Evolutionary conservation across 352 stramenopile species (phyloP).

Genomic region (Globisporangium canariense): DNA sequence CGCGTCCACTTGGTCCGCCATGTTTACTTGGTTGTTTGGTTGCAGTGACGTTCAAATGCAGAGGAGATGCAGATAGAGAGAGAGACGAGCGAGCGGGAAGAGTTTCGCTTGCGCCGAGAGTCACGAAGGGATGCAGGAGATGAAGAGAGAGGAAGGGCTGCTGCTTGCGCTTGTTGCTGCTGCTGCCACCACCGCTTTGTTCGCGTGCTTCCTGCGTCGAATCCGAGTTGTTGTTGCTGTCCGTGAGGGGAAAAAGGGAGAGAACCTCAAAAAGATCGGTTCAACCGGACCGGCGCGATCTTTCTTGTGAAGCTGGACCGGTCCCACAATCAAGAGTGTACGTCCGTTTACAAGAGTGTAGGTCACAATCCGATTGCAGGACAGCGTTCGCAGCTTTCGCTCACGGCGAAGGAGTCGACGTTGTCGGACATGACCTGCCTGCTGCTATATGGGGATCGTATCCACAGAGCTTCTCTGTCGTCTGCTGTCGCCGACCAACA

Average conservation of each 20-base stretch:
- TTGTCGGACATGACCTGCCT: too few relatives aligned
- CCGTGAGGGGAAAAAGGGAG: not conserved
- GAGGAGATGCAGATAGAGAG: constrained; percentile 9
- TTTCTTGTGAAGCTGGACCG: not conserved
- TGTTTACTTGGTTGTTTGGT: constrained; percentile 19
- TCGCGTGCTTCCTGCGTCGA: constrained; percentile 12
- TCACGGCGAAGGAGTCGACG: too few relatives aligned
- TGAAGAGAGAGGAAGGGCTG: not conserved
- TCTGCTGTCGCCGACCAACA: too few relatives aligned
- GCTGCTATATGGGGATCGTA: too few relatives aligned
- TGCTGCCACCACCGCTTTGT: constrained; percentile 2
- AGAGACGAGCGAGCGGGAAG: not conserved
- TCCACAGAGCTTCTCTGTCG: too few relatives aligned
- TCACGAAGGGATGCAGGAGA: constrained; percentile 2
- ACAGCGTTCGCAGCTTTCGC: too few relatives aligned
- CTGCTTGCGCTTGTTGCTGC: not conserved
- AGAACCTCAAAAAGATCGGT: constrained; percentile 18
- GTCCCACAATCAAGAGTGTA: not conserved
- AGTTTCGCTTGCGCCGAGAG: not conserved
- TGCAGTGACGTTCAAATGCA: constrained; percentile 16
- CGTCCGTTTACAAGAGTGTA: too few relatives aligned
- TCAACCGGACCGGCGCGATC: constrained; percentile 7
- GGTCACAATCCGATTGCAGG: too few relatives aligned
- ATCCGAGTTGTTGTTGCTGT: constrained; percentile 8
- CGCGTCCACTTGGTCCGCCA: constrained; percentile 71